phyloP scores from a whole-genome alignment of 192 early-diverging fungal species.

The Backusella tarrabulga region DNA sequence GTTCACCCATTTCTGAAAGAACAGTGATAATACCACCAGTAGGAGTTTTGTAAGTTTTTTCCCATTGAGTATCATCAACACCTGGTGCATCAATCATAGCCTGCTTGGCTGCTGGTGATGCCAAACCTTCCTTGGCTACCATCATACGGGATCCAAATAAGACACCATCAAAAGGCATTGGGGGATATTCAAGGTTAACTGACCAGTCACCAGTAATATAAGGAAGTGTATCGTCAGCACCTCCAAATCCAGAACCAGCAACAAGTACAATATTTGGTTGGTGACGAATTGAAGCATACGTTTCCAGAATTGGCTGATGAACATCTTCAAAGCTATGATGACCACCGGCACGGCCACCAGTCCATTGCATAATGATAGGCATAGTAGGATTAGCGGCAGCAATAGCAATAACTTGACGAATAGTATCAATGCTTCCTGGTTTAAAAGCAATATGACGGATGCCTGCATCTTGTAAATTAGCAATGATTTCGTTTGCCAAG shows the following conservation, averaged over 20 bases:
- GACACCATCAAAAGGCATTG: slow-evolving; percentile 96
- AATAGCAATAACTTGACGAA: slow-evolving; percentile 73
- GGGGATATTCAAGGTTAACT: slow-evolving; percentile 67
- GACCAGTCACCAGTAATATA: slow-evolving; percentile 96
- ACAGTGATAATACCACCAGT: slow-evolving; percentile 83
- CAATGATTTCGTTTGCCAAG: slow-evolving; percentile 77
- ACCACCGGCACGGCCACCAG: slow-evolving; percentile 93
- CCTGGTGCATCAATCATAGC: slow-evolving; percentile 84
- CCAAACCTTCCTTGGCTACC: slow-evolving; percentile 86
- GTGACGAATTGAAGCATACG: slow-evolving; percentile 81
- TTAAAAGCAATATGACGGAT: slow-evolving; percentile 87
- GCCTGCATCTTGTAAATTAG: slow-evolving; percentile 66
- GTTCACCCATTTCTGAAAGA: slow-evolving; percentile 89
- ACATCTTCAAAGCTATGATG: slow-evolving; percentile 98
- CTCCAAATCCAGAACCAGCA: slow-evolving; percentile 91
- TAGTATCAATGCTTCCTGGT: slow-evolving; percentile 75
- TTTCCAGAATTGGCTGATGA: slow-evolving; percentile 86
- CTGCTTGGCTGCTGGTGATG: slow-evolving; percentile 79
- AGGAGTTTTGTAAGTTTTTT: slow-evolving; percentile 74
- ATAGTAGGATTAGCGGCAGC: slow-evolving; percentile 79
- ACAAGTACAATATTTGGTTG: slow-evolving; percentile 81
- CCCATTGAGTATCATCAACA: slow-evolving; percentile 78
- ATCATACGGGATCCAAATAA: slow-evolving; percentile 92
- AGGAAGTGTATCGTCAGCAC: slow-evolving; percentile 79
- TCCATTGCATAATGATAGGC: slow-evolving; percentile 94